A percentile compares a stretch with the other conserved stretches of the same genome.
These are phyloP conservation scores for Elsinoe australis DNA, from an alignment of 2,329 filamentous ascomycete genomes.

Conservation along the genomic window DNA sequence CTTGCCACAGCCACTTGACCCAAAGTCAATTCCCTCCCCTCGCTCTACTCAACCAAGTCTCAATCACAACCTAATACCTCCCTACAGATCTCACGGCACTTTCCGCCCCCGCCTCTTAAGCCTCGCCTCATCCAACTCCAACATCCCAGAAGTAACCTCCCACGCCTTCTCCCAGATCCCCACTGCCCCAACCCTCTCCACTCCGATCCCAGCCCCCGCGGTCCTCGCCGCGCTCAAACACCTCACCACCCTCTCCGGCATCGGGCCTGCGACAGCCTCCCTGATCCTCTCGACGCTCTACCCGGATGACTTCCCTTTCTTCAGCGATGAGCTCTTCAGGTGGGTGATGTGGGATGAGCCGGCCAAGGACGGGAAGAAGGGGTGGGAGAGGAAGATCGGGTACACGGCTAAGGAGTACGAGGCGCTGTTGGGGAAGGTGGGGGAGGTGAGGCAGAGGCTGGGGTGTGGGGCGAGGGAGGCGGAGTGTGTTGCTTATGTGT, in stretches of 20 bases:
- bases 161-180: conserved; percentile 45
- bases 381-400: conserved; percentile 51
- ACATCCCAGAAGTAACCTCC: conserved; percentile 44
- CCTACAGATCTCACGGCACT: conserved; percentile 42
- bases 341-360: conserved; percentile 54
- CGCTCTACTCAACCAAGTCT: too few relatives aligned
- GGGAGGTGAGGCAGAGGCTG: conserved; percentile 39
- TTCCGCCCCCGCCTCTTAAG: conserved; percentile 41
- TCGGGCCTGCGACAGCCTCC: conserved; percentile 73
- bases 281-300: conserved; percentile 61
- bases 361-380: conserved; percentile 36
- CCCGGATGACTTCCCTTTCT: conserved; percentile 58
- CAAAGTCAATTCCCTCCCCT: conserved; percentile 1
- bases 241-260: conserved; percentile 58
- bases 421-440: conserved; percentile 40
- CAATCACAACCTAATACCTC: too few relatives aligned
- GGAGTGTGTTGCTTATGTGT: conserved; percentile 64
- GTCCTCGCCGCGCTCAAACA: conserved; percentile 41
- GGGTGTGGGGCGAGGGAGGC: conserved; percentile 48
- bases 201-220: conserved; percentile 19
- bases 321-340: conserved; percentile 70
- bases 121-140: conserved; percentile 52
- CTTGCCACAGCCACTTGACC: too few relatives aligned
- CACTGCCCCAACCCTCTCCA: conserved; percentile 18
- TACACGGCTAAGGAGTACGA: conserved; percentile 65